Conservation (phyloP, 2,329 filamentous ascomycete species). For the Coniochaeta prunicola region DNA sequence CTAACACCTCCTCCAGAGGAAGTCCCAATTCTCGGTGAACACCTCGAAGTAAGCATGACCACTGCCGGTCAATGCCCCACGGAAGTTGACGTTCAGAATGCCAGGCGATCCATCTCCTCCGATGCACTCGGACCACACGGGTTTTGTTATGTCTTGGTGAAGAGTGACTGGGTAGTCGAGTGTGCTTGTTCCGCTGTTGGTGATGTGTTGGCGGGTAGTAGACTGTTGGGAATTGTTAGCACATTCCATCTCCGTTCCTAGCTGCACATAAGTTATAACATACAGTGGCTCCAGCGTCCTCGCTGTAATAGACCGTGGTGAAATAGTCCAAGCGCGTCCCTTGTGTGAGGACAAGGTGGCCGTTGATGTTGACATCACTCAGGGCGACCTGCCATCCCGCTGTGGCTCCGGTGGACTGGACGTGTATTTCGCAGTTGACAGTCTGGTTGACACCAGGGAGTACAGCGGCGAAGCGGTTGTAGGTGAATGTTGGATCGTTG, state of each 20-base stretch:
- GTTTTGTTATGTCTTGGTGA: constrained; percentile 17
- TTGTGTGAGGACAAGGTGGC: constrained; percentile 23
- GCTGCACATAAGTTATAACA: neutral
- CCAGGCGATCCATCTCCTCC: constrained; percentile 23
- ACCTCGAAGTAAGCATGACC: constrained; percentile 25
- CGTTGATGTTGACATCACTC: constrained; percentile 22
- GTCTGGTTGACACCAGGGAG: constrained; percentile 18
- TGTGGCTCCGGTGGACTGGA: constrained; percentile 20
- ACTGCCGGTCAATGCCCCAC: constrained; percentile 24
- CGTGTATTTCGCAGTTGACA: constrained; percentile 29
- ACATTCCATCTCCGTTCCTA: neutral
- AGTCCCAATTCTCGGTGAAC: constrained; percentile 25
- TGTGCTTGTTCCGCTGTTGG: constrained; percentile 15
- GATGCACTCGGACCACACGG: constrained; percentile 27
- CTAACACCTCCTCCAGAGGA: constrained; percentile 28
- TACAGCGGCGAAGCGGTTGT: constrained; percentile 15
- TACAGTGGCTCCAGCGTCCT: constrained; percentile 25
- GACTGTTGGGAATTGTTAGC: constrained; percentile 10
- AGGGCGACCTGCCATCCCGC: constrained; percentile 31
- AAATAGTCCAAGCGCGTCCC: constrained; percentile 25
- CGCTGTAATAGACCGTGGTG: constrained; percentile 28
- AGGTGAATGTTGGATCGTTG: constrained; percentile 19
- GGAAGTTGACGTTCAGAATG: constrained; percentile 33
- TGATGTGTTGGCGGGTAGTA: constrained; percentile 19
- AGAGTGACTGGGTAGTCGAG: constrained; percentile 22